Evolutionary conservation across 352 stramenopile species (phyloP).

Genomic region (Globisporangium alternatum): DNA sequence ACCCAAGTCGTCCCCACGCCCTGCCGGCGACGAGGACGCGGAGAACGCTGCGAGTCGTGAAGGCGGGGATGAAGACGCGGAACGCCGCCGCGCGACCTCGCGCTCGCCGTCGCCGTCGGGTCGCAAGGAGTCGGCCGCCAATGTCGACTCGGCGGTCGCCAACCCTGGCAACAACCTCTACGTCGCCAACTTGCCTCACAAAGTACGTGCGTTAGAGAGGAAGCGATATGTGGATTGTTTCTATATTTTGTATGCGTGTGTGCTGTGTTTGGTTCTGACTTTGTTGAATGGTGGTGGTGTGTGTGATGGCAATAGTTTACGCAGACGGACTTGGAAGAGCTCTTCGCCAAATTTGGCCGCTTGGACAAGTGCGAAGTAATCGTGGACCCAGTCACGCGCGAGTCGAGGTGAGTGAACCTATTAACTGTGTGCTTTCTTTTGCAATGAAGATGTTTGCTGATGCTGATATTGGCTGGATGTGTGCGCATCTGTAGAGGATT

Average conservation of each 20-base stretch:
- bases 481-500: conserved; percentile 41
- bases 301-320: conserved; percentile 21
- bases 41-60: neutral
- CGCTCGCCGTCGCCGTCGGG: conserved; percentile 34
- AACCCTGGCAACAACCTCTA: conserved; percentile 86
- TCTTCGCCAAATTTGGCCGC: conserved; percentile 73
- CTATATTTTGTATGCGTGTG: neutral
- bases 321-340: conserved; percentile 58
- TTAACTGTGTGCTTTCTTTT: neutral
- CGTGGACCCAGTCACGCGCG: conserved; percentile 67
- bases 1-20: conserved; percentile 2
- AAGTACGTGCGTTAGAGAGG: conserved; percentile 24
- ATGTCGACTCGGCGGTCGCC: conserved; percentile 14
- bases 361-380: conserved; percentile 82
- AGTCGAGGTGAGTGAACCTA: conserved; percentile 46
- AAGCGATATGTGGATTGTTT: neutral
- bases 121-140: conserved; percentile 13
- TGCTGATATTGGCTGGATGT: neutral
- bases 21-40: neutral
- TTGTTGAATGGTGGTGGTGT: neutral
- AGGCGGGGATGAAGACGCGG: conserved; percentile 1
- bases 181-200: conserved; percentile 62
- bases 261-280: neutral
- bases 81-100: conserved; percentile 28
- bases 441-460: neutral